These are phyloP conservation scores for Scenedesmus sp. DNA, from an alignment of 163 green algal species.

Conservation along the genomic window DNA sequence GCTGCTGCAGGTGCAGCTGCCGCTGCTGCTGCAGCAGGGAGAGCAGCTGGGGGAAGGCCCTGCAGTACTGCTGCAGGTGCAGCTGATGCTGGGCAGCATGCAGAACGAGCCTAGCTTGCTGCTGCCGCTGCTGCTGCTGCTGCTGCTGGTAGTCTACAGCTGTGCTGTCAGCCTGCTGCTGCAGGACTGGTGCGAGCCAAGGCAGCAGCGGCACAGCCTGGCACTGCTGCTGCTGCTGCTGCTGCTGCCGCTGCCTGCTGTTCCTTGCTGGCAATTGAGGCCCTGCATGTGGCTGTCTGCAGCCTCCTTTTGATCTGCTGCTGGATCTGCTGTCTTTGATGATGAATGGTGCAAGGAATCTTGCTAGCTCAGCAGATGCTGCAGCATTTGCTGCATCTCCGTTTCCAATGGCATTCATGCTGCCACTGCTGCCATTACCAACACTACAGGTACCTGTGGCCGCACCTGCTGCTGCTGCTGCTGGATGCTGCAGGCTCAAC, in stretches of 20 bases:
- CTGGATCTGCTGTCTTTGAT: background rate
- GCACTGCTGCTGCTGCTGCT: background rate
- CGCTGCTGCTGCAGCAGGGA: background rate
- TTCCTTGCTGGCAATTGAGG: background rate
- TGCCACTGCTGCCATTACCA: background rate
- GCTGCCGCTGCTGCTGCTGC: background rate
- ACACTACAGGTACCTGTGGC: background rate
- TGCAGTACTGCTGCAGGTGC: background rate
- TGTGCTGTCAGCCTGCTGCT: background rate
- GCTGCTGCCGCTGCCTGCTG: background rate
- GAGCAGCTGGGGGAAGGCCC: background rate
- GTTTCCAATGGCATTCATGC: background rate
- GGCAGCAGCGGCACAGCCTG: background rate
- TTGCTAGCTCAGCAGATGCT: background rate
- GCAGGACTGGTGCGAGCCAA: background rate
- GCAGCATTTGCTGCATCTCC: background rate
- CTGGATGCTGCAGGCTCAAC: background rate
- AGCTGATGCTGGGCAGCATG: background rate
- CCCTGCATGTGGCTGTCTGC: background rate
- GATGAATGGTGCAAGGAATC: background rate
- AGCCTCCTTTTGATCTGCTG: background rate
- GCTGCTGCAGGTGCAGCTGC: background rate
- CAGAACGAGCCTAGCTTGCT: background rate
- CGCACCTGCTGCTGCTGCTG: background rate
- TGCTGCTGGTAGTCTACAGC: background rate